Evolutionary conservation across 176 grass and related monocot species (phyloP).

Genomic region (Ensete glaucum): DNA sequence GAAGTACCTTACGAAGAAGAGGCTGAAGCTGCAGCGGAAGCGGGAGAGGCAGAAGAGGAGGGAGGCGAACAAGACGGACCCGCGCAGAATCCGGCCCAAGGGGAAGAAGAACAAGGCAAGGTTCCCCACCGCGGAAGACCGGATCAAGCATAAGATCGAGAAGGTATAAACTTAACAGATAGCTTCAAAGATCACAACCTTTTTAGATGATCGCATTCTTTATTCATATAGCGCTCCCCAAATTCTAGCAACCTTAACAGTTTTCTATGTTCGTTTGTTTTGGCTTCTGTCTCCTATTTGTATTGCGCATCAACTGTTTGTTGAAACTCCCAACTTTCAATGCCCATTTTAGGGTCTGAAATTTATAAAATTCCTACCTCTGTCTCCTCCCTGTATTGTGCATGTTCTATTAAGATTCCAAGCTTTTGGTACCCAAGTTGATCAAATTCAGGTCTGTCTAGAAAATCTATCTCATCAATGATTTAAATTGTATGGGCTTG

Average conservation of each 20-base stretch:
- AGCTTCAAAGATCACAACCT: background rate
- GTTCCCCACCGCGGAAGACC: conserved; percentile 66
- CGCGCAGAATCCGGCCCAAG: conserved; percentile 61
- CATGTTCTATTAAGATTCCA: no score
- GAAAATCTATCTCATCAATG: no score
- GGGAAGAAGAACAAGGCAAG: conserved; percentile 71
- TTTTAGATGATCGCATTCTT: background rate
- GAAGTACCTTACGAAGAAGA: conserved; percentile 65
- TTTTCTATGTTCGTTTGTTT: background rate
- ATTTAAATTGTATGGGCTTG: no score
- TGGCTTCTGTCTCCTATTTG: background rate
- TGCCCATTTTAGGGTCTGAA: background rate
- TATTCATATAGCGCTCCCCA: background rate
- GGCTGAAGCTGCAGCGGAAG: conserved; percentile 73
- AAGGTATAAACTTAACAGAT: conserved; percentile 36
- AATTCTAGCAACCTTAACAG: background rate
- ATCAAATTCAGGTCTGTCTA: no score
- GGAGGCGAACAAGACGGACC: conserved; percentile 83
- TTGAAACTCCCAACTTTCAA: background rate
- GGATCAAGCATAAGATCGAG: conserved; percentile 85
- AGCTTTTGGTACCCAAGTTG: no score
- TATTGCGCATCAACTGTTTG: background rate
- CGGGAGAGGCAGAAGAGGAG: conserved; percentile 59
- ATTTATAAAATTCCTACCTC: no score
- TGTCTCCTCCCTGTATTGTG: no score